These are phyloP conservation scores for Populus davidiana DNA, from an alignment of 345 rosid genomes.

Conservation along the genomic window DNA sequence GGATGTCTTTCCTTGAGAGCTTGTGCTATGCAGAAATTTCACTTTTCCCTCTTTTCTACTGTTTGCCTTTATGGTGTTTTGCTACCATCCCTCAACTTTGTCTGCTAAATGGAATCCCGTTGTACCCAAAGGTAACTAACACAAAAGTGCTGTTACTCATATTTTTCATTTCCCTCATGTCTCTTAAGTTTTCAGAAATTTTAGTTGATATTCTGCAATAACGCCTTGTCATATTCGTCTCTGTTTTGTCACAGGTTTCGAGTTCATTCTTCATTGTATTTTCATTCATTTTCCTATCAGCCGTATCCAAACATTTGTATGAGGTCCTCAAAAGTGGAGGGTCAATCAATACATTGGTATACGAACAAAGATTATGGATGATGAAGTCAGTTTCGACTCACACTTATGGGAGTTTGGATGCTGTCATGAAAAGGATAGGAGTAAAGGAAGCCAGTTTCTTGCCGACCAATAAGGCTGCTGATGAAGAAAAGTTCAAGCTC, in stretches of 20 bases:
- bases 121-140: slow-evolving; percentile 38
- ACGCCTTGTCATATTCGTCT: neutral
- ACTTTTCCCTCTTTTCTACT: slow-evolving; percentile 8
- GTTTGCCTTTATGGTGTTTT: slow-evolving; percentile 32
- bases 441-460: slow-evolving; percentile 35
- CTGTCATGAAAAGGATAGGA: slow-evolving; percentile 24
- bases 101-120: slow-evolving; percentile 35
- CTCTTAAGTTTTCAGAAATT: too few species aligned
- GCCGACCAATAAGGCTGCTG: slow-evolving; percentile 33
- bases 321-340: slow-evolving; percentile 30
- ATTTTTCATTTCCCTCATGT: too few species aligned
- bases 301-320: slow-evolving; percentile 12
- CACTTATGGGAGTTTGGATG: slow-evolving; percentile 32
- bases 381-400: slow-evolving; percentile 29
- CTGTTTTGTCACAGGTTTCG: slow-evolving; percentile 21
- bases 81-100: slow-evolving; percentile 42
- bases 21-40: slow-evolving; percentile 26
- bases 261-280: slow-evolving; percentile 18
- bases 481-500: slow-evolving; percentile 22
- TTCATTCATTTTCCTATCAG: slow-evolving; percentile 26
- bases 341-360: slow-evolving; percentile 17
- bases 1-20: slow-evolving; percentile 26
- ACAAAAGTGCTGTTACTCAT: too few species aligned
- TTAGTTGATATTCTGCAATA: neutral
- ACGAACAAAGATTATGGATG: slow-evolving; percentile 44